Conservation (phyloP, 1,139 yeast species). For the Suhomyces wounanorum region DNA sequence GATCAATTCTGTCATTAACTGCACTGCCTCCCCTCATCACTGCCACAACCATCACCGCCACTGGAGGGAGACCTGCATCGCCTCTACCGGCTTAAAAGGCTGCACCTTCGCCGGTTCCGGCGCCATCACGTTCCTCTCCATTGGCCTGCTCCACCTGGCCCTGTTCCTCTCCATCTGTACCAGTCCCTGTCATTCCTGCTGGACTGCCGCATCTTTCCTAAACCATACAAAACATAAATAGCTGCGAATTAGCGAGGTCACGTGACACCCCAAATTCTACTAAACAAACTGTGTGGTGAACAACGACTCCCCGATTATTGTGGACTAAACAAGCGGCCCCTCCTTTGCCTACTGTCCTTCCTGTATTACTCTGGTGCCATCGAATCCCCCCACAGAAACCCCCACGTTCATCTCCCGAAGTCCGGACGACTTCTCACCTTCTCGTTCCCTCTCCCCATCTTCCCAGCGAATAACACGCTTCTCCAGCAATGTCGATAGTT, state of each 20-base stretch:
- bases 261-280: constrained; percentile 5
- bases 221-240: constrained; percentile 7
- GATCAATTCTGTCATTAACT: too few species aligned
- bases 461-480: too few species aligned
- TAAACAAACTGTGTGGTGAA: neutral
- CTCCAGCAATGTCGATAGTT: constrained; percentile 7
- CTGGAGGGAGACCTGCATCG: too few species aligned
- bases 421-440: neutral
- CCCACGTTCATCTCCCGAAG: neutral
- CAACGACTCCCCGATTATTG: neutral
- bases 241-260: neutral
- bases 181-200: neutral
- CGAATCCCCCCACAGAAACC: neutral
- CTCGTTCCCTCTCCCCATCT: neutral
- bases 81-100: neutral
- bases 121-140: too few species aligned
- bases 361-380: neutral
- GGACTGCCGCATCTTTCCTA: constrained; percentile 3
- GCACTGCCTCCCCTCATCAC: too few species aligned
- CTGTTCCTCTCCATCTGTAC: too few species aligned
- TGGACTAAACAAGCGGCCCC: neutral
- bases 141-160: too few species aligned
- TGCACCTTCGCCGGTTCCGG: neutral
- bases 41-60: too few species aligned
- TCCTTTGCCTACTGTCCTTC: neutral